Evolutionary conservation across 345 rosid genomes (phyloP).

Genomic region (Eucalyptus rudis): DNA sequence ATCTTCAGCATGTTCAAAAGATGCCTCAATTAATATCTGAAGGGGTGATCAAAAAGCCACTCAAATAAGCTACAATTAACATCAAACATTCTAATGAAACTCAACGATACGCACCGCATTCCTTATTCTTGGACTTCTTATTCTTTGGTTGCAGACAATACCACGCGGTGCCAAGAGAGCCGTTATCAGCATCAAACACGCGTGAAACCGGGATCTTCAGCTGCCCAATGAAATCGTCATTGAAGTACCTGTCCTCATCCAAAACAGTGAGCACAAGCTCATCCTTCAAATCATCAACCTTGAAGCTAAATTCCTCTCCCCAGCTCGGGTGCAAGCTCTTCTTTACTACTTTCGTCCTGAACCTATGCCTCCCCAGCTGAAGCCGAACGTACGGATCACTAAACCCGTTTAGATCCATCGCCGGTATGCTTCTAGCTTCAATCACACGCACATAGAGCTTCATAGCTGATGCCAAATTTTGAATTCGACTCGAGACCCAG

Average conservation of each 20-base stretch:
- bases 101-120: conserved; percentile 43
- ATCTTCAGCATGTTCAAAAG: not conserved
- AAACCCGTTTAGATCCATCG: conserved; percentile 79
- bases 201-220: conserved; percentile 48
- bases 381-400: conserved; percentile 91
- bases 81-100: not conserved
- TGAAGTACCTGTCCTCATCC: conserved; percentile 87
- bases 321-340: conserved; percentile 81
- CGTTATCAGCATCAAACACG: conserved; percentile 66
- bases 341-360: conserved; percentile 74
- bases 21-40: not conserved
- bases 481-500: not conserved
- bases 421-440: conserved; percentile 81
- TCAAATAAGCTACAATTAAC: not conserved
- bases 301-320: conserved; percentile 84
- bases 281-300: conserved; percentile 87
- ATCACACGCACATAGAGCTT: conserved; percentile 64
- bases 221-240: conserved; percentile 77
- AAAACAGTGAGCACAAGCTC: conserved; percentile 67
- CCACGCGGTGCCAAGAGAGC: conserved; percentile 76
- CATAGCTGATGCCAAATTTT: conserved; percentile 11
- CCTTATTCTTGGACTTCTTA: conserved; percentile 66
- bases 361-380: conserved; percentile 67
- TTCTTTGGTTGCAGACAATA: conserved; percentile 66
- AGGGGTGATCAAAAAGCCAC: not conserved